Percentiles rank a stretch among this genome's conserved stretches.
phyloP scores from a whole-genome alignment of 2,329 filamentous ascomycete genomes.

The Fusarium stilboides region DNA sequence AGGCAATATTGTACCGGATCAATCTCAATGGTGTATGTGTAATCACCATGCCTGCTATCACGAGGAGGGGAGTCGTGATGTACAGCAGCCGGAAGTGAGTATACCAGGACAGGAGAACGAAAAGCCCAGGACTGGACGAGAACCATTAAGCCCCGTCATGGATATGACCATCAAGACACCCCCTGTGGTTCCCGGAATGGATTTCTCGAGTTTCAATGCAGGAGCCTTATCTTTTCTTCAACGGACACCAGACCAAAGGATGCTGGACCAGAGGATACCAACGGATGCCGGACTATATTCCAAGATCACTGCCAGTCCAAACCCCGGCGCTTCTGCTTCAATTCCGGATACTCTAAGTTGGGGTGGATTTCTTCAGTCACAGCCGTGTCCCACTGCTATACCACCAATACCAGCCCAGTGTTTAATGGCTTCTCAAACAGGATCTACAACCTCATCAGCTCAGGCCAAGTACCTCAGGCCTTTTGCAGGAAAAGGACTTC shows the following conservation, averaged over 20 bases:
- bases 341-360: conserved; percentile 72
- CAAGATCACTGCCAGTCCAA: conserved; percentile 37
- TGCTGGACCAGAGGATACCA: conserved; percentile 43
- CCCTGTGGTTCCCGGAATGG: conserved; percentile 55
- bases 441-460: conserved; percentile 67
- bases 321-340: conserved; percentile 49
- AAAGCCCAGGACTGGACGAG: conserved; percentile 62
- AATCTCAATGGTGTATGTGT: conserved; percentile 72
- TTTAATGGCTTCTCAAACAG: conserved; percentile 66
- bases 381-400: conserved; percentile 54
- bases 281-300: conserved; percentile 43
- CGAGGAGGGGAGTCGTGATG: conserved; percentile 60
- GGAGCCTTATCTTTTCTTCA: conserved; percentile 55
- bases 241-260: conserved; percentile 50
- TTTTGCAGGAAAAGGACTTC: conserved; percentile 69
- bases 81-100: conserved; percentile 45
- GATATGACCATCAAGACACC: conserved; percentile 63
- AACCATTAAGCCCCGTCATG: conserved; percentile 68
- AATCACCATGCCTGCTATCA: conserved; percentile 75
- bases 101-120: conserved; percentile 68
- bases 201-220: conserved; percentile 58
- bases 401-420: conserved; percentile 67
- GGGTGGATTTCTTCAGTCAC: conserved; percentile 61
- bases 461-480: conserved; percentile 67
- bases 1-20: conserved; percentile 57